phyloP scores from a whole-genome alignment of 2,329 filamentous ascomycete genomes.

The Sporothrix luriei region DNA sequence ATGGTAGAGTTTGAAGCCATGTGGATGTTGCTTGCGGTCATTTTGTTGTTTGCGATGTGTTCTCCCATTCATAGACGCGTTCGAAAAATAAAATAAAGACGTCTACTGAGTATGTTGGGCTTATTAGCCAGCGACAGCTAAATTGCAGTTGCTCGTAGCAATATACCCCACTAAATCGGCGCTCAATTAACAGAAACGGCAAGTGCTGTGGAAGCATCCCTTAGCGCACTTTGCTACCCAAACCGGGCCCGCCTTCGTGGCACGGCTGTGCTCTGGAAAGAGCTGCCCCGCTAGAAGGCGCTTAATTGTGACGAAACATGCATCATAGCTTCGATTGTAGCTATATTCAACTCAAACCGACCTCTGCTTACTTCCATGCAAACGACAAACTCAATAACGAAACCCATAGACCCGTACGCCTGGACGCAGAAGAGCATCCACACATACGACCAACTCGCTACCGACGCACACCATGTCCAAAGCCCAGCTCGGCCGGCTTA shows the following conservation, averaged over 20 bases:
- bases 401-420: no score
- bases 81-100: neutral
- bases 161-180: neutral
- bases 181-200: neutral
- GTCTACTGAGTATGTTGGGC: neutral
- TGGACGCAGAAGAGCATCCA: no score
- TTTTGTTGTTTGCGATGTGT: neutral
- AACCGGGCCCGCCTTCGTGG: neutral
- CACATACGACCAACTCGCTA: neutral
- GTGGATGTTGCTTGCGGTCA: neutral
- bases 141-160: neutral
- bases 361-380: neutral
- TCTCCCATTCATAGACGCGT: neutral
- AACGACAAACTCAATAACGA: neutral
- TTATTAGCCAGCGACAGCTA: neutral
- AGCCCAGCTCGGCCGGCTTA: slow-evolving; percentile 72
- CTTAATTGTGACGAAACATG: neutral
- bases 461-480: slow-evolving; percentile 51
- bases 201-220: neutral
- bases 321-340: neutral
- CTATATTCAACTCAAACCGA: neutral
- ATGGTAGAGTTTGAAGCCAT: neutral
- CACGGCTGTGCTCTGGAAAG: neutral
- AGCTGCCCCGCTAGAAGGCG: slow-evolving; percentile 19
- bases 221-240: neutral